Evolutionary conservation across 257 asterid genomes (phyloP).

Genomic region (Petunia secreta): DNA sequence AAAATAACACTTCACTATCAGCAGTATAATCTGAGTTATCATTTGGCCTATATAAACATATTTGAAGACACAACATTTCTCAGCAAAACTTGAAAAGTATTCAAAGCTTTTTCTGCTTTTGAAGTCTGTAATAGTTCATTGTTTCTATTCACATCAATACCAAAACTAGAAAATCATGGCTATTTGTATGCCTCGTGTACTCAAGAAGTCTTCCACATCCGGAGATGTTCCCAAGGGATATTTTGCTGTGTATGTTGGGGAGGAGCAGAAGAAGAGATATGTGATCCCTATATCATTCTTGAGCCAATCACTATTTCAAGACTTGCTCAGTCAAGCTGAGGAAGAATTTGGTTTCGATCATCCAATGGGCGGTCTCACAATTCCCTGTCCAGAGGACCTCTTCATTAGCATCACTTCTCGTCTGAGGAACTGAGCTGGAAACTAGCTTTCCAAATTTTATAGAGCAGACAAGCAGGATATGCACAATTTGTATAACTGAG

Average conservation of each 20-base stretch:
- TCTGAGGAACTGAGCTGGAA: constrained; percentile 2
- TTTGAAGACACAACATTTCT: background rate
- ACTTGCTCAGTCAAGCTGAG: constrained; percentile 15
- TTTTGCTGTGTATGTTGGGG: constrained; percentile 60
- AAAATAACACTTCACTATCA: background rate
- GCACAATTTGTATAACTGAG: background rate
- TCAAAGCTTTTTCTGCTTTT: background rate
- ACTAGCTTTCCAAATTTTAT: background rate
- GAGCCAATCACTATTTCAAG: constrained; percentile 52
- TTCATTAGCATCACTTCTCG: constrained; percentile 41
- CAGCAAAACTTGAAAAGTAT: background rate
- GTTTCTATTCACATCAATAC: too few species aligned
- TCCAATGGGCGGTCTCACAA: constrained; percentile 63
- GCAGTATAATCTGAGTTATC: background rate
- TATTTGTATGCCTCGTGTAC: background rate
- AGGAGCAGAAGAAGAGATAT: constrained; percentile 40
- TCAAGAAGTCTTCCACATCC: background rate
- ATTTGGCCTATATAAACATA: background rate
- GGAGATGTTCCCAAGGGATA: constrained; percentile 59
- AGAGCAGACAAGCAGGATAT: background rate
- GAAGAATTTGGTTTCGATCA: constrained; percentile 25
- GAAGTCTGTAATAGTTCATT: background rate
- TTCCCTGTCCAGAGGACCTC: constrained; percentile 45
- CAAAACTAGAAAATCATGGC: background rate
- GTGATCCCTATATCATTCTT: constrained; percentile 41